Evolutionary conservation across 768 basidiomycete species (phyloP).

Genomic region (Termitomyces sp.): DNA sequence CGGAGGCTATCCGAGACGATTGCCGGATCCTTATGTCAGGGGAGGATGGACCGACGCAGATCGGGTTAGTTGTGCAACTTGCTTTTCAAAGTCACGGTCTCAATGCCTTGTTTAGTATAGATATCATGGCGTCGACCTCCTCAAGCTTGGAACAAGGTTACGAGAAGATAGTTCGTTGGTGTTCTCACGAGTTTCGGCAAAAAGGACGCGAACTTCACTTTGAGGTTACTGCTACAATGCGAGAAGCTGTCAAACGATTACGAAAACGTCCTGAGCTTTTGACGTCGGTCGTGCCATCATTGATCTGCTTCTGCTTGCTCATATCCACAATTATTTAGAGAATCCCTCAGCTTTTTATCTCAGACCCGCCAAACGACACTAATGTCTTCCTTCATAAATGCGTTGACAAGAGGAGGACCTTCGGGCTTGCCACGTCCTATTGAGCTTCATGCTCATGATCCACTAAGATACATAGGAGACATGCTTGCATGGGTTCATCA

Average conservation of each 20-base stretch:
- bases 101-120: constrained; percentile 46
- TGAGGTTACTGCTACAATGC: constrained; percentile 60
- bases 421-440: constrained; percentile 87
- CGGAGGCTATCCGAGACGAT: constrained; percentile 76
- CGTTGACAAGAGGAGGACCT: constrained; percentile 84
- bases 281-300: constrained; percentile 38
- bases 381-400: constrained; percentile 77
- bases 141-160: constrained; percentile 84
- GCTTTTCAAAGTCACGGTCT: not conserved
- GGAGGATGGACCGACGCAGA: constrained; percentile 71
- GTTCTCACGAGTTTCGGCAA: constrained; percentile 78
- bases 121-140: constrained; percentile 83
- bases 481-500: constrained; percentile 99
- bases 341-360: constrained; percentile 71
- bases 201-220: constrained; percentile 70
- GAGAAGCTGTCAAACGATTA: constrained; percentile 72
- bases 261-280: constrained; percentile 74
- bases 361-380: constrained; percentile 80
- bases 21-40: constrained; percentile 85
- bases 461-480: constrained; percentile 92
- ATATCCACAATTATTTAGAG: constrained; percentile 28
- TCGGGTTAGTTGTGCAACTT: constrained; percentile 48
- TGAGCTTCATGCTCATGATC: constrained; percentile 97
- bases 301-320: not conserved
- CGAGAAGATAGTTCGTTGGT: constrained; percentile 84